Conservation (phyloP, 768 basidiomycete species). For the Lepiota brunneoincarnata region DNA sequence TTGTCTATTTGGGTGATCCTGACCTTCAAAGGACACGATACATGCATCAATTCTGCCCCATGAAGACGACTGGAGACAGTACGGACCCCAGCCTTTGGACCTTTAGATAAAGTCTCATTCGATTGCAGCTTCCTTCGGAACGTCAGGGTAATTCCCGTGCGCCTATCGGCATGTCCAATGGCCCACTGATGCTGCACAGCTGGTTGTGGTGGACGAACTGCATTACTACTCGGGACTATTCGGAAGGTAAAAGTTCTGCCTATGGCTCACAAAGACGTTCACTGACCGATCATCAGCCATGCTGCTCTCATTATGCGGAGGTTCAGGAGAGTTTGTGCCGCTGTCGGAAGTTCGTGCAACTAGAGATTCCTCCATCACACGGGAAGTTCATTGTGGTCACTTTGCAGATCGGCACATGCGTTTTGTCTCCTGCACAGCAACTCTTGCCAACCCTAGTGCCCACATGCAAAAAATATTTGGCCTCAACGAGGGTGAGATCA, state of each 20-base stretch:
- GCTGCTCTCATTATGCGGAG: slow-evolving; percentile 78
- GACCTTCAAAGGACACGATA: slow-evolving; percentile 63
- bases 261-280: background rate
- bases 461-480: slow-evolving; percentile 82
- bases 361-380: background rate
- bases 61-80: slow-evolving; percentile 83
- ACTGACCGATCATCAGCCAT: slow-evolving; percentile 45
- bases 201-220: slow-evolving; percentile 82
- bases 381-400: background rate
- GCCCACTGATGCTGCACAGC: slow-evolving; percentile 23
- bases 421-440: slow-evolving; percentile 88
- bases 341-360: slow-evolving; percentile 66
- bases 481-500: slow-evolving; percentile 55
- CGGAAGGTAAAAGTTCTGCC: slow-evolving; percentile 55
- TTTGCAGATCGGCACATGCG: slow-evolving; percentile 47
- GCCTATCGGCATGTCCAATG: background rate
- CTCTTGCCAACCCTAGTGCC: slow-evolving; percentile 68
- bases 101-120: slow-evolving; percentile 8
- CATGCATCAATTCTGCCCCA: slow-evolving; percentile 83
- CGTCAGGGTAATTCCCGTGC: slow-evolving; percentile 41
- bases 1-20: background rate
- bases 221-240: slow-evolving; percentile 83
- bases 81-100: slow-evolving; percentile 10
- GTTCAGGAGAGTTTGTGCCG: slow-evolving; percentile 70
- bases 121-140: slow-evolving; percentile 66